phyloP scores from a whole-genome alignment of 176 grass and related monocot species.

The Tuctoria greenei region DNA sequence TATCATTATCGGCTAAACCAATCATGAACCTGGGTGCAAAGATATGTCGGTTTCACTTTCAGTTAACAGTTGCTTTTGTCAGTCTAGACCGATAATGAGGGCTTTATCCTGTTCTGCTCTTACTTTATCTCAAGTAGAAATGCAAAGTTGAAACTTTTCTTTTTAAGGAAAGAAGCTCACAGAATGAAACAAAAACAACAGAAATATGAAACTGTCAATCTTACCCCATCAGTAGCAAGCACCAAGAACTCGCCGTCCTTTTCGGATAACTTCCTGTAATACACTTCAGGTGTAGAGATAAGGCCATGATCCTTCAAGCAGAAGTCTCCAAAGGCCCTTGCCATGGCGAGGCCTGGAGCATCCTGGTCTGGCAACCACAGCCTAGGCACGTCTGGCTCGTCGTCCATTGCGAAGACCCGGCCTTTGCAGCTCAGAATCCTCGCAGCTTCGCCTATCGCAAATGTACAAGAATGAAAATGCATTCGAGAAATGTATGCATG shows the following conservation, averaged over 20 bases:
- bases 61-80: slow-evolving; percentile 25
- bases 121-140: neutral
- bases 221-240: slow-evolving; percentile 90
- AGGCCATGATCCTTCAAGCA: slow-evolving; percentile 86
- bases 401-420: slow-evolving; percentile 71
- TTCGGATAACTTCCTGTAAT: slow-evolving; percentile 56
- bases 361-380: slow-evolving; percentile 80
- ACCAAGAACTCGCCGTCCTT: slow-evolving; percentile 80
- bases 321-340: slow-evolving; percentile 84
- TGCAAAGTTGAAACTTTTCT: neutral
- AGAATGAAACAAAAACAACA: neutral
- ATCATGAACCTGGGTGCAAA: neutral
- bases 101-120: neutral
- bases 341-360: slow-evolving; percentile 88
- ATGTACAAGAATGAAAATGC: neutral
- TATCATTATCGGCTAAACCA: neutral
- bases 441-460: slow-evolving; percentile 54
- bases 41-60: slow-evolving; percentile 15
- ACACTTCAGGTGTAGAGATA: slow-evolving; percentile 74
- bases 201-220: neutral
- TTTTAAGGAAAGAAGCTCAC: neutral
- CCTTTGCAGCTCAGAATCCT: slow-evolving; percentile 73
- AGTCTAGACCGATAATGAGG: neutral
- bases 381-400: slow-evolving; percentile 74
- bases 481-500: neutral